phyloP scores from a whole-genome alignment of 768 basidiomycete species.

The Mycena olivaceomarginata region DNA sequence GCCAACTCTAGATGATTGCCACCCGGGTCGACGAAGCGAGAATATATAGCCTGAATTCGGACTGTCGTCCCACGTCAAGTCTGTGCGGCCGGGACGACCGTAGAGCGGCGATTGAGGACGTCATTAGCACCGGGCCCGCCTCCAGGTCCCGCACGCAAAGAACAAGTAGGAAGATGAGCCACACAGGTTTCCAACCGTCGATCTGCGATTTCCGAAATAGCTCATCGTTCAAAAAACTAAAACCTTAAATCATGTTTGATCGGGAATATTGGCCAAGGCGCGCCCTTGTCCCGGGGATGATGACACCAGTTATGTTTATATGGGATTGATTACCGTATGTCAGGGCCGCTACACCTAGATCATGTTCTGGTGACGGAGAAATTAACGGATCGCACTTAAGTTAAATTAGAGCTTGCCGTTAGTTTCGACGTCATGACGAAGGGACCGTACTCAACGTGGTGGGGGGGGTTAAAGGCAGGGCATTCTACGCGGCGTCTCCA shows the following conservation, averaged over 20 bases:
- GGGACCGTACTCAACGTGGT: neutral
- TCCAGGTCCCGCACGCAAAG: neutral
- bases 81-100: neutral
- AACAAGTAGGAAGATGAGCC: neutral
- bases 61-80: conserved; percentile 5
- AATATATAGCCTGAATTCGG: neutral
- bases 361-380: conserved; percentile 1
- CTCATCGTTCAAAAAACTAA: neutral
- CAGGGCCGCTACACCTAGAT: neutral
- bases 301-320: neutral
- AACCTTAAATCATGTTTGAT: neutral
- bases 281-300: neutral
- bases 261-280: neutral
- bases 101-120: conserved; percentile 1
- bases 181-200: neutral
- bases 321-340: neutral
- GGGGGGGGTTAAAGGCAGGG: neutral
- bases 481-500: neutral
- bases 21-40: neutral
- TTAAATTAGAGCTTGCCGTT: neutral
- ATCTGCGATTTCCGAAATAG: neutral
- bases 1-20: neutral
- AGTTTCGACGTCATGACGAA: neutral
- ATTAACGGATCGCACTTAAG: neutral
- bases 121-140: neutral